A percentile compares a stretch with the other conserved stretches of the same genome.
These are phyloP conservation scores for Excoecaria agallocha DNA, from an alignment of 345 rosid species.

Conservation along the genomic window DNA sequence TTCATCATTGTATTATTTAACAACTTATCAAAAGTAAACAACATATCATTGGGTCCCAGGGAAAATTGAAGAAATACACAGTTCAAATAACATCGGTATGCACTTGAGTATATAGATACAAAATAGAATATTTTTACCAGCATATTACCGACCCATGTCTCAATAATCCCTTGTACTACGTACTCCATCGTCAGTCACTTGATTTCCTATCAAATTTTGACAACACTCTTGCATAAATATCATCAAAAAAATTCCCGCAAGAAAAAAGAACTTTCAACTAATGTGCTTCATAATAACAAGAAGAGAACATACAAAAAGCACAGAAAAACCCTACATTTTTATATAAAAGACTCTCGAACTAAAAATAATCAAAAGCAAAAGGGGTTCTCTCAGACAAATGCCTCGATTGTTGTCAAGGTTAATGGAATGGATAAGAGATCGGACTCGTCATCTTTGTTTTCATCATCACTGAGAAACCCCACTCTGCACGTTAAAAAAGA, in stretches of 20 bases:
- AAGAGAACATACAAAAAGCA: background rate
- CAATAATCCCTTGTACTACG: conserved; percentile 29
- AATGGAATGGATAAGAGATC: too few relatives aligned
- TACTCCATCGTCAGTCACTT: conserved; percentile 20
- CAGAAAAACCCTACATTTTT: too few relatives aligned
- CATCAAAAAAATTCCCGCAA: background rate
- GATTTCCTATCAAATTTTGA: background rate
- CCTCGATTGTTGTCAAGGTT: background rate
- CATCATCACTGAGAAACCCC: background rate
- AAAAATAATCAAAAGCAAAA: too few relatives aligned
- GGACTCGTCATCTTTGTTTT: background rate
- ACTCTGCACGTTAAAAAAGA: too few relatives aligned
- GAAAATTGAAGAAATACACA: background rate
- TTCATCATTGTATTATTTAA: too few relatives aligned
- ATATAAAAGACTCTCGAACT: too few relatives aligned
- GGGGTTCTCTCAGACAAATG: conserved; percentile 8
- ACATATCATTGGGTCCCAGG: background rate
- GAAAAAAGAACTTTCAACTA: background rate
- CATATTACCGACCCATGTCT: conserved; percentile 22
- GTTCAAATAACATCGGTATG: background rate
- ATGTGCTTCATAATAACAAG: background rate
- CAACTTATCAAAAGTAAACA: background rate
- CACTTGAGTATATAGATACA: background rate
- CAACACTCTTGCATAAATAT: background rate
- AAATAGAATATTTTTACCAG: background rate